Evolutionary conservation across 2,329 filamentous ascomycete genomes (phyloP), one percentile per base, ranked within the genome.

Genomic region (Xylaria sp.): DNA sequence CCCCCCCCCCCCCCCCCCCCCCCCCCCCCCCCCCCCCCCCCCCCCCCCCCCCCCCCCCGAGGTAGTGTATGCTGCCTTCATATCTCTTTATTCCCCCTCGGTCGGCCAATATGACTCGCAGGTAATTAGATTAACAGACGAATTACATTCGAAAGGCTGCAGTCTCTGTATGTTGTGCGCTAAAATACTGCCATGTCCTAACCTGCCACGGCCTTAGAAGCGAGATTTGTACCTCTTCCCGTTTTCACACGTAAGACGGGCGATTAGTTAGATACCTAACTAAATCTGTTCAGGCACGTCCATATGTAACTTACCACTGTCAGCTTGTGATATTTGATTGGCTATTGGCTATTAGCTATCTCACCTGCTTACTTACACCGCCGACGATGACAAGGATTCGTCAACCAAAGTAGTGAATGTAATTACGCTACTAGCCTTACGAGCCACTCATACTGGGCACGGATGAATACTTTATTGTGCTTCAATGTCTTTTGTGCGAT

Each of bases 361-460:
- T n/a, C 13, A 20, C 55, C 30, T 43, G 36, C 55, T 58, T 32
- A 45, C n/a, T 58, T 32, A 45, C n/a, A 25, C 55, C 56, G 43
- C 55, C 58, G 67, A 59, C 39, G 46, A 32, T 20, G 60, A 43
- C 67, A 60, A 43, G 63, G 66, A 52, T 66, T 10, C 18, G 34
- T 36, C 23, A 8, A 18, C 15, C 6, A 55, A 52, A 28, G 32
- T 48, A 25, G 64, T 48, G 28, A 25, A 60, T 48, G 28, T 48
- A 69, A 67, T 67, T 66, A 57, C 67, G 43, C 67, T 67, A 56
- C 55, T 36, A 67, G 59, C 67, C 67, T 66, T 66, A 64, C 67
- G 34, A 59, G 43, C 55, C 66, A 60, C 25, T 52, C 28, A 12
- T 12, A 23, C 45, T 41, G 36, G 53, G 9, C n/a, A 28, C 20